Evolutionary conservation across 2,329 filamentous ascomycete species (phyloP).

Genomic region (Cordyceps sp.): DNA sequence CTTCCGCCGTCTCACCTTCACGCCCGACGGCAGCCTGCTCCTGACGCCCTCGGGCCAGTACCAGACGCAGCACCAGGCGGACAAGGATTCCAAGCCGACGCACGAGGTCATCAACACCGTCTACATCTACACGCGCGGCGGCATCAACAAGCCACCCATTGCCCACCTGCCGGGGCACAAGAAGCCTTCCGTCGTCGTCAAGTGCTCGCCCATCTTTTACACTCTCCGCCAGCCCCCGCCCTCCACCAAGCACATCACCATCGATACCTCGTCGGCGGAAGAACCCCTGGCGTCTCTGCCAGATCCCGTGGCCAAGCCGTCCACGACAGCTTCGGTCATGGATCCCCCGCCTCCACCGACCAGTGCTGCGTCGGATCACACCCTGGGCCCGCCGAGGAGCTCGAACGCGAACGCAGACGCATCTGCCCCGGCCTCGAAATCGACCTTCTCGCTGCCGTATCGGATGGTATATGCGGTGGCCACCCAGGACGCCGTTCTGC

Average conservation of each 20-base stretch:
- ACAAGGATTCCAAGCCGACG: constrained; percentile 52
- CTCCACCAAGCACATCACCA: constrained; percentile 73
- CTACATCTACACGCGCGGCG: constrained; percentile 92
- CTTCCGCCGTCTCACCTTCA: constrained; percentile 84
- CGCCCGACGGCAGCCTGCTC: constrained; percentile 83
- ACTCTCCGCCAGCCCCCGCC: constrained; percentile 53
- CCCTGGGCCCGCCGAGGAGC: constrained; percentile 34
- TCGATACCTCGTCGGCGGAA: constrained; percentile 80
- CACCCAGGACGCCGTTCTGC: constrained; percentile 82
- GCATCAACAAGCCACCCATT: constrained; percentile 90
- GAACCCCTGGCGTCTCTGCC: constrained; percentile 72
- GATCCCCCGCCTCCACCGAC: constrained; percentile 60
- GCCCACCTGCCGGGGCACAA: constrained; percentile 93
- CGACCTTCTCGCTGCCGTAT: constrained; percentile 75
- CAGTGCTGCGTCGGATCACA: constrained; percentile 29
- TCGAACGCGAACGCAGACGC: constrained; percentile 25
- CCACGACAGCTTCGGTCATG: constrained; percentile 48
- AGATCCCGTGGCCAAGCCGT: constrained; percentile 56
- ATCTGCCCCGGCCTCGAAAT: constrained; percentile 40
- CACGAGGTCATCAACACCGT: constrained; percentile 94
- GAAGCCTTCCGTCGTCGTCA: constrained; percentile 91
- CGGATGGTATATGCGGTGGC: constrained; percentile 94
- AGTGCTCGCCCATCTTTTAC: constrained; percentile 84
- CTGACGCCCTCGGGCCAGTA: constrained; percentile 94
- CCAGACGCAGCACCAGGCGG: constrained; percentile 54